Evolutionary conservation across 768 basidiomycete genomes (phyloP).

Genomic region (Podaxis rugospora): DNA sequence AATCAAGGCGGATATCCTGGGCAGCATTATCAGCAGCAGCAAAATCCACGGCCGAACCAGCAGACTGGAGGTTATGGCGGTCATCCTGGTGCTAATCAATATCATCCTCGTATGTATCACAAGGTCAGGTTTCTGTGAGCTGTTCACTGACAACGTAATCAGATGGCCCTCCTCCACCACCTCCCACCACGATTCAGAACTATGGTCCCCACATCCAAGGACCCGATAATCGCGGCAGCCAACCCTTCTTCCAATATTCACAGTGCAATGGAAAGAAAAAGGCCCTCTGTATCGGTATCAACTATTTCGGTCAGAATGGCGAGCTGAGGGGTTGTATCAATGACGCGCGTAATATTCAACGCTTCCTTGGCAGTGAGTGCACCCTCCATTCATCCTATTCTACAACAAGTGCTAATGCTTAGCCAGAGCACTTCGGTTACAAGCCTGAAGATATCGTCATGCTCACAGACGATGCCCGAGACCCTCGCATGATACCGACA

Average conservation of each 20-base stretch:
- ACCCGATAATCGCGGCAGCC: slow-evolving; percentile 38
- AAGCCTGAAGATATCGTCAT: slow-evolving; percentile 77
- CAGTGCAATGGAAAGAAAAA: slow-evolving; percentile 87
- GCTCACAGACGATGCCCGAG: slow-evolving; percentile 70
- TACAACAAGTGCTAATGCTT: background rate
- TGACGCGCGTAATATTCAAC: slow-evolving; percentile 77
- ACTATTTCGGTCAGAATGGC: slow-evolving; percentile 68
- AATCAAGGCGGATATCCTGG: slow-evolving; percentile 36
- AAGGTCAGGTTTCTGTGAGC: background rate
- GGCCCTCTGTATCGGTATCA: slow-evolving; percentile 89
- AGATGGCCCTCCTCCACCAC: slow-evolving; percentile 43
- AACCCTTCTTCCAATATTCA: slow-evolving; percentile 80
- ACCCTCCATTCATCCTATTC: background rate
- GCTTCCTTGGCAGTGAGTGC: slow-evolving; percentile 69
- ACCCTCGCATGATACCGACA: slow-evolving; percentile 69
- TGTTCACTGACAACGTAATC: slow-evolving; percentile 10
- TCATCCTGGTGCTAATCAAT: slow-evolving; percentile 16
- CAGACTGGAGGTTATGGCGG: slow-evolving; percentile 6
- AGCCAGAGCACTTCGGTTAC: slow-evolving; percentile 57
- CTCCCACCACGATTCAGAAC: slow-evolving; percentile 53
- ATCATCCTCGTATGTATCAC: slow-evolving; percentile 17
- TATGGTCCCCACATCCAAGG: slow-evolving; percentile 59
- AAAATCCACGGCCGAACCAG: background rate
- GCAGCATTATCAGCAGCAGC: slow-evolving; percentile 36
- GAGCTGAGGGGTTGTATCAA: slow-evolving; percentile 86